A percentile compares a stretch with the other conserved stretches of the same genome.
Conservation (phyloP, 352 stramenopile species). For the Stephanocyclus meneghinianus region DNA sequence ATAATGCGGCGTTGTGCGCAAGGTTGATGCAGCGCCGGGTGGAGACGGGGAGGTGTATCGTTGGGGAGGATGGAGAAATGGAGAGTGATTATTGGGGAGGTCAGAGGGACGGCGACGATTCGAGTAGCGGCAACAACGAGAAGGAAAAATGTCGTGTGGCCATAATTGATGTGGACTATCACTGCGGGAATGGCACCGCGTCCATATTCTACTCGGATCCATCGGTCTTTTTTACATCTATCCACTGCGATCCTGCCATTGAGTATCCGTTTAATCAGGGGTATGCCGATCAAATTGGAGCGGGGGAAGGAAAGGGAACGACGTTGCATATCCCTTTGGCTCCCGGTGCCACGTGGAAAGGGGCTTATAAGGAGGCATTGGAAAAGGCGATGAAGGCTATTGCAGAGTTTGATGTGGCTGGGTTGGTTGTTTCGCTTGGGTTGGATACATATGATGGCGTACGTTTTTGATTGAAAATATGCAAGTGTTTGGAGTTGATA, state of each 20-base stretch:
- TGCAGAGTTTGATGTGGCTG: conserved; percentile 51
- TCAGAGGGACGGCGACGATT: not conserved
- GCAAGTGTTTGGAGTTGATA: not conserved
- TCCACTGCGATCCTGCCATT: conserved; percentile 73
- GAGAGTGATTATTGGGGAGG: conserved; percentile 13
- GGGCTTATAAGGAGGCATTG: conserved; percentile 51
- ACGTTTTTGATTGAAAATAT: not conserved
- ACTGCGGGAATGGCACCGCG: conserved; percentile 72
- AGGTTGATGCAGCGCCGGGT: conserved; percentile 52
- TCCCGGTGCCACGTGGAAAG: conserved; percentile 58
- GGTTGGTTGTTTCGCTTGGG: conserved; percentile 68
- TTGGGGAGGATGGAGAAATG: conserved; percentile 22
- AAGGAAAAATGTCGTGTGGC: conserved; percentile 35
- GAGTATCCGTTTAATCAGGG: conserved; percentile 80
- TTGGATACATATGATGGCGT: conserved; percentile 66
- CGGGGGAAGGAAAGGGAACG: conserved; percentile 31
- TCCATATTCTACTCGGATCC: conserved; percentile 74
- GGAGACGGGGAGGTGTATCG: conserved; percentile 12
- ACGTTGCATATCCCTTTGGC: conserved; percentile 70
- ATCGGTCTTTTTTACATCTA: conserved; percentile 61
- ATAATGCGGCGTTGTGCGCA: conserved; percentile 63
- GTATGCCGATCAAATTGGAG: conserved; percentile 68
- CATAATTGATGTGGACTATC: conserved; percentile 78
- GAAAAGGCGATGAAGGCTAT: conserved; percentile 53
- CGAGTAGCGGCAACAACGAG: not conserved